Evolutionary conservation across 2,329 filamentous ascomycete genomes (phyloP), one percentile per base, ranked within the genome.

Genomic region (Penicillium carneum): DNA sequence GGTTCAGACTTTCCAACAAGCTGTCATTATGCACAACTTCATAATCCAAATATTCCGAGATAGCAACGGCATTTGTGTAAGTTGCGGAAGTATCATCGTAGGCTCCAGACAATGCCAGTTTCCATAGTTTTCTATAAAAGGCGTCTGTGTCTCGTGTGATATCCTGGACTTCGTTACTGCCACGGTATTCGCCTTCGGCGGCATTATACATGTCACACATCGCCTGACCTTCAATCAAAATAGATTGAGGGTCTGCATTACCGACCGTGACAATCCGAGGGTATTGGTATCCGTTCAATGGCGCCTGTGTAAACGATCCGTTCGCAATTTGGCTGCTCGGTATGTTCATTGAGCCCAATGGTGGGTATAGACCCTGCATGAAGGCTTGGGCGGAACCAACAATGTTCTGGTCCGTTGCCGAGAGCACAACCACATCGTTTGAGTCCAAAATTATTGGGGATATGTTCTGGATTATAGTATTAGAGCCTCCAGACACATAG

Each of bases 361-460:
- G 84, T 36, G 86, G 86, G 70, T 87, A 88, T 10, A 88, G 74
- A 8, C 84, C 86, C 70, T 88, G 85, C 79, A 88, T 81, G 67
- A 88, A 88, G 2, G 86, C 85, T 65, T 86, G 83, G 12, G 85
- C 85, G 3, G 85, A 86, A 1, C 82, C 82, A 36, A 81, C 71
- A 2, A 81, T 78, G 57, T 80, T 81, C 60, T 83, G 80, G 34
- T 80, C 75, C 29, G 84, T 78, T 29, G 80, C 72, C 0, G 85
- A 78, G 48, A 82, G 72, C 11, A 85, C 74, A 53, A 76, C 76
- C 9, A 87, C 66, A 62, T 87, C 79, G 18, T 81, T 73, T 9
- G 80, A 73, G 59, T 82, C 71, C 16, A 85, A 62, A 31, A 75
- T 71, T 55, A 82, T 76, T 6, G 77, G 72, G 12, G 81, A 81